phyloP scores from a whole-genome alignment of 352 stramenopile genomes.

The Phytophthora citrophthora region DNA sequence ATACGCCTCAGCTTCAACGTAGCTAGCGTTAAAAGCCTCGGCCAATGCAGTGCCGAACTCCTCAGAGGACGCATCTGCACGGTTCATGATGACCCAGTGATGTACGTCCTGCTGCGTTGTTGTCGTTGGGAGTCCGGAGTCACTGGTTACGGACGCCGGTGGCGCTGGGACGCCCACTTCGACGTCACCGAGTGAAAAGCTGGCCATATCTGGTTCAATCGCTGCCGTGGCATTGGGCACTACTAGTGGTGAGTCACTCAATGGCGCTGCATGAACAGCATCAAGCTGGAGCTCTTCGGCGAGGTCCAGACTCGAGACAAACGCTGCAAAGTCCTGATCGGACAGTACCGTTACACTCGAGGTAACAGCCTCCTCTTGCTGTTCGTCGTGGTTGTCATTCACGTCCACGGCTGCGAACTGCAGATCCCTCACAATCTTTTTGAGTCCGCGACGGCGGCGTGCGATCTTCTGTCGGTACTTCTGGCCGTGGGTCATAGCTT shows the following conservation, averaged over 20 bases:
- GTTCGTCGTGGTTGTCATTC: not conserved
- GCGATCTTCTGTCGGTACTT: slow-evolving; percentile 91
- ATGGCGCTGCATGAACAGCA: not conserved
- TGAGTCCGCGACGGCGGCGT: slow-evolving; percentile 44
- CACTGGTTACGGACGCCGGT: not conserved
- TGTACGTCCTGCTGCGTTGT: slow-evolving; percentile 35
- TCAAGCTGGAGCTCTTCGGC: slow-evolving; percentile 26
- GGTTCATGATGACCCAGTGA: slow-evolving; percentile 37
- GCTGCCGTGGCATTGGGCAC: slow-evolving; percentile 12
- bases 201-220: slow-evolving; percentile 2
- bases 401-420: slow-evolving; percentile 24
- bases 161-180: not conserved
- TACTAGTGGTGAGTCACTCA: slow-evolving; percentile 31
- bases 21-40: slow-evolving; percentile 14
- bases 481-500: slow-evolving; percentile 94
- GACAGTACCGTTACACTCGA: slow-evolving; percentile 30
- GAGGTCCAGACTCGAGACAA: slow-evolving; percentile 33
- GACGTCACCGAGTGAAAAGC: slow-evolving; percentile 16
- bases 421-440: slow-evolving; percentile 43
- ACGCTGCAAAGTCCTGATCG: slow-evolving; percentile 33
- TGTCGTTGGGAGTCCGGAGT: slow-evolving; percentile 13
- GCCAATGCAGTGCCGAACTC: slow-evolving; percentile 27
- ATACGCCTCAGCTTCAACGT: not conserved
- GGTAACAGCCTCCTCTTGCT: slow-evolving; percentile 2
- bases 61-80: slow-evolving; percentile 34